Conservation (phyloP, 148 eudicot genomes). For the Spergularia marina region DNA sequence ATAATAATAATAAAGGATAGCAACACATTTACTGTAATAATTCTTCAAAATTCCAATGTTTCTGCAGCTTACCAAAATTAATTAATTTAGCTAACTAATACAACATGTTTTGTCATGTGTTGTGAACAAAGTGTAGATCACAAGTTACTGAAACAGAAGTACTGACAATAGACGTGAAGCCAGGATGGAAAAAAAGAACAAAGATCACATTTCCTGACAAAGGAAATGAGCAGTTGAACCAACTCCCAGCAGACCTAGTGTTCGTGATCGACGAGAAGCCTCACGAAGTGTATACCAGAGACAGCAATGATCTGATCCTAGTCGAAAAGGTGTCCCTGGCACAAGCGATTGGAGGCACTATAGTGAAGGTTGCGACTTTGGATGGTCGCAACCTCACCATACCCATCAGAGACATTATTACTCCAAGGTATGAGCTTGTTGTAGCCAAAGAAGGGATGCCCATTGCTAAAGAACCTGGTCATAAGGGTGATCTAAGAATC, state of each 20-base stretch:
- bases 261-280: slow-evolving; percentile 87
- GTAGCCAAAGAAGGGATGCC: slow-evolving; percentile 72
- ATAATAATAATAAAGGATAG: too few relatives aligned
- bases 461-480: slow-evolving; percentile 57
- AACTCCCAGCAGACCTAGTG: slow-evolving; percentile 78
- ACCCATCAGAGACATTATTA: slow-evolving; percentile 52
- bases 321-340: slow-evolving; percentile 45
- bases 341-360: slow-evolving; percentile 69
- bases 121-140: slow-evolving; percentile 29
- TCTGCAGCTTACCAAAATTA: too few relatives aligned
- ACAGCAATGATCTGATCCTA: slow-evolving; percentile 63
- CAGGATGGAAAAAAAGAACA: slow-evolving; percentile 94
- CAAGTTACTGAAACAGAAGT: slow-evolving; percentile 55
- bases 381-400: slow-evolving; percentile 53
- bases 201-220: slow-evolving; percentile 84
- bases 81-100: too few relatives aligned
- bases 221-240: slow-evolving; percentile 69
- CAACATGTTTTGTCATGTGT: not conserved
- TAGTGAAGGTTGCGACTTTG: slow-evolving; percentile 47
- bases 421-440: slow-evolving; percentile 57
- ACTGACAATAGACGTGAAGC: slow-evolving; percentile 65
- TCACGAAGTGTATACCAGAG: slow-evolving; percentile 55
- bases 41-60: too few relatives aligned
- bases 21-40: too few relatives aligned
- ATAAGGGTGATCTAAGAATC: slow-evolving; percentile 60